Conservation (phyloP, 2,329 filamentous ascomycete species). For the Nakataea oryzae region DNA sequence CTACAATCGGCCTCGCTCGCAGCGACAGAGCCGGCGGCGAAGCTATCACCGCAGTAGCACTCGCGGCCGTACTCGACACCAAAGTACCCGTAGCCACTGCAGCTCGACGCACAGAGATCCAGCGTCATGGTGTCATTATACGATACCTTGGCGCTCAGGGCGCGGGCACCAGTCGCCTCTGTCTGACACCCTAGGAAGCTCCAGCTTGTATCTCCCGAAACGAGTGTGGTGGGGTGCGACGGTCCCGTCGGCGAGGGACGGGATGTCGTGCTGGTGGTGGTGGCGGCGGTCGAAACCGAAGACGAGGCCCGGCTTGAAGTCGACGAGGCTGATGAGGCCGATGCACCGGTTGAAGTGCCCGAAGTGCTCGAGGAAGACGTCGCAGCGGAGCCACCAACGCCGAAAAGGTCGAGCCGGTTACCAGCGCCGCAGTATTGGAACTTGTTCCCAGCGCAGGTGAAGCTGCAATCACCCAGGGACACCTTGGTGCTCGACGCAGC, state of each 20-base stretch:
- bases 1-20: conserved; percentile 22
- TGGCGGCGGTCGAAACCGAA: background rate
- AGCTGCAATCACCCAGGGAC: conserved; percentile 22
- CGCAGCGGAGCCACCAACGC: background rate
- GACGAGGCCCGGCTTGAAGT: conserved; percentile 14
- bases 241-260: conserved; percentile 14
- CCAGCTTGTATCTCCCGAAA: background rate
- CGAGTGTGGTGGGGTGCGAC: conserved; percentile 33
- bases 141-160: conserved; percentile 40
- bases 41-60: conserved; percentile 36
- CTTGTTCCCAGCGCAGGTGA: conserved; percentile 23
- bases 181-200: conserved; percentile 44
- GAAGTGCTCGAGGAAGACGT: background rate
- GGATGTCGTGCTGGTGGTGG: background rate
- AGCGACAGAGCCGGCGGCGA: conserved; percentile 10
- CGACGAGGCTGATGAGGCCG: background rate
- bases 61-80: conserved; percentile 39
- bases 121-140: conserved; percentile 32
- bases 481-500: conserved; percentile 19
- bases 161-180: conserved; percentile 41
- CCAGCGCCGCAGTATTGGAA: conserved; percentile 27
- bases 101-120: conserved; percentile 35
- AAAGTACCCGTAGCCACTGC: conserved; percentile 31
- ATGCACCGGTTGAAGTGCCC: no score
- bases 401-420: conserved; percentile 25